phyloP scores from a whole-genome alignment of 2,329 filamentous ascomycete species.

The Xylaria sp. region DNA sequence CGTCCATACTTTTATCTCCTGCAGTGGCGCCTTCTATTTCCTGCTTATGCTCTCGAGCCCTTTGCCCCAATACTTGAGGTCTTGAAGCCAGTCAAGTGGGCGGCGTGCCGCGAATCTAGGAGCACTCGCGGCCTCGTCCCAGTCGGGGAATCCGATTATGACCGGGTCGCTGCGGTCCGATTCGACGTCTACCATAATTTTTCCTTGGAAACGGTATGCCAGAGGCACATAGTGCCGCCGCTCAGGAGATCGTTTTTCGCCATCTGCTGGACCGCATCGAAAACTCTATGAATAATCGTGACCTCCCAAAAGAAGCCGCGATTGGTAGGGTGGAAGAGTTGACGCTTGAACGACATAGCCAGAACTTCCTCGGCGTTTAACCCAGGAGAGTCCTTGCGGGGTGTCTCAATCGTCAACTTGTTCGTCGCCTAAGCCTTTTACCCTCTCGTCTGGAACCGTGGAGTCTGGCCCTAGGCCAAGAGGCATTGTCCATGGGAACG shows the following conservation, averaged over 20 bases:
- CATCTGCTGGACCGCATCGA: neutral
- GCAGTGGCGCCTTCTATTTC: no score
- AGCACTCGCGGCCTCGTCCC: neutral
- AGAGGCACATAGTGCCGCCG: neutral
- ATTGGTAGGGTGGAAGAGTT: neutral
- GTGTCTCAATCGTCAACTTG: neutral
- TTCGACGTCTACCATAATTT: conserved; percentile 1
- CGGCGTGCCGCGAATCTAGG: neutral
- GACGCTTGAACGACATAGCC: neutral
- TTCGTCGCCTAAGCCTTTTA: neutral
- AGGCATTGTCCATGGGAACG: neutral
- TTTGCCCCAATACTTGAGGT: neutral
- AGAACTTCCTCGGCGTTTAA: neutral
- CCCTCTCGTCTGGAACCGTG: neutral
- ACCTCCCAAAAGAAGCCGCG: neutral
- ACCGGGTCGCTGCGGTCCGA: neutral
- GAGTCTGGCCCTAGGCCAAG: neutral
- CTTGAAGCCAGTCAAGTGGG: neutral
- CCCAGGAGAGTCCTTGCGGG: neutral
- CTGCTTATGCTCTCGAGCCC: no score
- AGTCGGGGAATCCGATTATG: neutral
- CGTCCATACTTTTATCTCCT: no score
- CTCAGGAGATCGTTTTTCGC: neutral
- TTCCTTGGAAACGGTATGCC: conserved; percentile 2
- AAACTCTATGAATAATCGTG: neutral